phyloP scores from a whole-genome alignment of 2,329 filamentous ascomycete genomes.

The Colletotrichum tropicale region DNA sequence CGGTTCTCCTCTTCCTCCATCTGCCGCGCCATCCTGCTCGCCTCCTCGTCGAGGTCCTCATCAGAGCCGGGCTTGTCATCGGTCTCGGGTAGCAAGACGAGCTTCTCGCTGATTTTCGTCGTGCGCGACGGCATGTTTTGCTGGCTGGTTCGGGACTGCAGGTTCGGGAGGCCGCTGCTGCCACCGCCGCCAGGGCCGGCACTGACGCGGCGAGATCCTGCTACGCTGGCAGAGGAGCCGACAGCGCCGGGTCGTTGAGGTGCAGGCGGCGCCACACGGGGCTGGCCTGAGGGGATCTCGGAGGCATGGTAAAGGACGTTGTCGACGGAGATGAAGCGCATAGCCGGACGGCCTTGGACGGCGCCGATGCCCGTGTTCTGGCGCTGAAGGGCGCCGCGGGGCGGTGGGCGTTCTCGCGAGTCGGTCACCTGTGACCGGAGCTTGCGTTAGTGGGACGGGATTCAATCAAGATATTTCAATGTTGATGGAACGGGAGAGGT shows the following conservation, averaged over 20 bases:
- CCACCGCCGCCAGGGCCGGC: slow-evolving; percentile 22
- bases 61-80: slow-evolving; percentile 57
- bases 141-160: slow-evolving; percentile 51
- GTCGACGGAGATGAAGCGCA: slow-evolving; percentile 87
- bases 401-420: slow-evolving; percentile 38
- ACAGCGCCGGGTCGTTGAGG: slow-evolving; percentile 50
- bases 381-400: slow-evolving; percentile 35
- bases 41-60: slow-evolving; percentile 57
- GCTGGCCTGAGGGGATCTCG: slow-evolving; percentile 93
- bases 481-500: neutral
- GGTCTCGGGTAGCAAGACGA: slow-evolving; percentile 92
- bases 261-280: slow-evolving; percentile 68
- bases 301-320: slow-evolving; percentile 93
- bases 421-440: slow-evolving; percentile 37
- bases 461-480: neutral
- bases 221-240: slow-evolving; percentile 28
- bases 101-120: slow-evolving; percentile 93
- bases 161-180: slow-evolving; percentile 24
- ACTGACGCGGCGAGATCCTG: slow-evolving; percentile 10
- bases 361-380: slow-evolving; percentile 34
- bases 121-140: slow-evolving; percentile 80
- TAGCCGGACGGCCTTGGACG: slow-evolving; percentile 46
- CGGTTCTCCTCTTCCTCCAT: slow-evolving; percentile 63
- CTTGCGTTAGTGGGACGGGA: slow-evolving; percentile 10
- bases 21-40: slow-evolving; percentile 35